Percentiles rank a stretch among this genome's conserved stretches.
Evolutionary conservation across 164 flowering plant genomes (phyloP).

Genomic region (Nymphaea colorata): DNA sequence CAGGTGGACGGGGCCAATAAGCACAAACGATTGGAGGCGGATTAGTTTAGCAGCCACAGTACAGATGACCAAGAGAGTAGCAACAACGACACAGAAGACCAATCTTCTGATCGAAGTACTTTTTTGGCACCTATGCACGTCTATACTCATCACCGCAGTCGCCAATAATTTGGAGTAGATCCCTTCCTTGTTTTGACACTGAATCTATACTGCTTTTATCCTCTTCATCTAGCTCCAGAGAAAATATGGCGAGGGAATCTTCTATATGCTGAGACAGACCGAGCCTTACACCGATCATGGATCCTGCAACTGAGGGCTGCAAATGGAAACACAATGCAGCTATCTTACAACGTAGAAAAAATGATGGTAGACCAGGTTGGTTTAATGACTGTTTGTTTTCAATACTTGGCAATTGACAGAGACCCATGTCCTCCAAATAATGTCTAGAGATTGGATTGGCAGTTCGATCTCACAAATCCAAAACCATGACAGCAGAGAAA

Average conservation of each 20-base stretch:
- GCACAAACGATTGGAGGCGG: slow-evolving; percentile 14
- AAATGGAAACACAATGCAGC: not conserved
- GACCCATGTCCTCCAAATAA: no score
- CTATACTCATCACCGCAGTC: slow-evolving; percentile 96
- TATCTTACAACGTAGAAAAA: no score
- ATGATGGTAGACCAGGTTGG: no score
- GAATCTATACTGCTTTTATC: slow-evolving; percentile 56
- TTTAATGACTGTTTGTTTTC: no score
- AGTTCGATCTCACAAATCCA: no score
- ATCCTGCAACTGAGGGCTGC: slow-evolving; percentile 91
- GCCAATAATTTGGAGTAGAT: slow-evolving; percentile 74
- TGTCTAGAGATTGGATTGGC: no score
- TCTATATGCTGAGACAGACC: slow-evolving; percentile 78
- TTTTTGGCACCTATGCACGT: slow-evolving; percentile 23
- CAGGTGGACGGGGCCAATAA: slow-evolving; percentile 51
- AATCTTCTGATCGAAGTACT: not conserved
- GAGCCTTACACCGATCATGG: slow-evolving; percentile 89
- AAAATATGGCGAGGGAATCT: slow-evolving; percentile 58
- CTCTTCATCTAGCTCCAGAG: slow-evolving; percentile 75
- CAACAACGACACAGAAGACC: slow-evolving; percentile 3
- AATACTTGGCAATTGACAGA: no score
- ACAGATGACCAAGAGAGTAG: slow-evolving; percentile 10
- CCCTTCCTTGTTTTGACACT: slow-evolving; percentile 53
- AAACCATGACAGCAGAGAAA: no score
- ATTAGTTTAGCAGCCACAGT: slow-evolving; percentile 2